Evolutionary conservation across 1,284 basidiomycete genomes (phyloP).

Genomic region (Microbotryum violaceum): DNA sequence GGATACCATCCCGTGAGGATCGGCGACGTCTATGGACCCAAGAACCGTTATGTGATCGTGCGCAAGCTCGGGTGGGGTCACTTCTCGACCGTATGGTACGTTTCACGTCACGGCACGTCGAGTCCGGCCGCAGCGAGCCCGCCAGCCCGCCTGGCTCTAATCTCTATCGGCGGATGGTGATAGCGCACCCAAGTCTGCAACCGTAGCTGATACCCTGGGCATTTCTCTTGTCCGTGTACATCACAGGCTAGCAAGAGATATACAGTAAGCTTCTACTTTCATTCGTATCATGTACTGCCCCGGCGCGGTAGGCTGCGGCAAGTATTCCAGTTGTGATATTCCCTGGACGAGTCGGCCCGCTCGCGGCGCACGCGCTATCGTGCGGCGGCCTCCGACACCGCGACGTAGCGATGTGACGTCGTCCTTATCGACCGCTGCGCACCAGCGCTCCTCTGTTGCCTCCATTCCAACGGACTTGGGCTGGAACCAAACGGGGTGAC

Average conservation of each 20-base stretch:
- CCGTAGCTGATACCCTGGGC: background rate
- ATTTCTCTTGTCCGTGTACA: background rate
- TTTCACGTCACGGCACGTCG: background rate
- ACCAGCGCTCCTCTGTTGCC: no score
- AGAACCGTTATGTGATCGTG: slow-evolving; percentile 81
- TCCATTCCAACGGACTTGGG: no score
- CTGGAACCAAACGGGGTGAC: no score
- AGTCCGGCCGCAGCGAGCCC: background rate
- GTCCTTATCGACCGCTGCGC: no score
- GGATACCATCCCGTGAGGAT: slow-evolving; percentile 95
- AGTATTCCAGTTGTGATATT: no score
- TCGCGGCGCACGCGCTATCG: no score
- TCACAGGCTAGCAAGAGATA: slow-evolving; percentile 17
- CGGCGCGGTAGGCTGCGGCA: no score
- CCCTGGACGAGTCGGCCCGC: no score
- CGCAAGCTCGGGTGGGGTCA: slow-evolving; percentile 98
- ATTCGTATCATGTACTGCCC: no score
- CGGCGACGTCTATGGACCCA: slow-evolving; percentile 54
- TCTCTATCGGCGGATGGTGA: background rate
- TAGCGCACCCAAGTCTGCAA: background rate
- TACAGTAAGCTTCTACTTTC: slow-evolving; percentile 1
- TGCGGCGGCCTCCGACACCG: no score
- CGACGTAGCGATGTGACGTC: no score
- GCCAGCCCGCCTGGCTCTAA: slow-evolving; percentile 2
- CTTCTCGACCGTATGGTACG: slow-evolving; percentile 52